Evolutionary conservation across 495 filamentous ascomycete genomes (phyloP).

Genomic region (Hyphodiscus hymeniophilus): DNA sequence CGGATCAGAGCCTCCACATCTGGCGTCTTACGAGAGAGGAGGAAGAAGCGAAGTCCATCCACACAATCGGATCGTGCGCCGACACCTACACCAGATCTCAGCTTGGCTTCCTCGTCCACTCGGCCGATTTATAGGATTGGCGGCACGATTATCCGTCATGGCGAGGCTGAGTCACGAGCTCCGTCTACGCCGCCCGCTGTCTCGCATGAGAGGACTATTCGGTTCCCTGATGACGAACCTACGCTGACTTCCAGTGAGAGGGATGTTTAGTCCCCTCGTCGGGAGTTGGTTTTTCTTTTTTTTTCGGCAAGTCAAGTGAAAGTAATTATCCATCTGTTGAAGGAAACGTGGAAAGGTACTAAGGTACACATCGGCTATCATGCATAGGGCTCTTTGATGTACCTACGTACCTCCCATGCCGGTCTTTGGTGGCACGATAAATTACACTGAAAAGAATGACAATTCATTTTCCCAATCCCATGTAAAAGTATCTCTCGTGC

Average conservation of each 20-base stretch:
- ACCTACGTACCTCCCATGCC: no score
- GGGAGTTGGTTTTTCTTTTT: no score
- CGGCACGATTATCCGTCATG: slow-evolving; percentile 32
- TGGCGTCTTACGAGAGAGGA: slow-evolving; percentile 14
- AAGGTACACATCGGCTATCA: no score
- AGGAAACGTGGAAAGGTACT: no score
- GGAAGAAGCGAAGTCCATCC: not conserved
- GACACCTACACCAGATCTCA: slow-evolving; percentile 3
- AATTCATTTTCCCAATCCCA: no score
- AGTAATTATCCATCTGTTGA: no score
- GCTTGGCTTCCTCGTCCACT: slow-evolving; percentile 17
- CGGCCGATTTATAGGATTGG: slow-evolving; percentile 44
- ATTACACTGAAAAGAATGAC: no score
- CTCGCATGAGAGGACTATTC: slow-evolving; percentile 28
- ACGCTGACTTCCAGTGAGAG: not conserved
- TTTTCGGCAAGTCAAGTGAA: no score
- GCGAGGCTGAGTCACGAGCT: not conserved
- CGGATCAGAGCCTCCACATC: not conserved
- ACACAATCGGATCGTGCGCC: not conserved
- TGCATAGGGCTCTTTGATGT: no score
- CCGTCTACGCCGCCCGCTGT: slow-evolving; percentile 10
- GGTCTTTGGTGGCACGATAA: no score
- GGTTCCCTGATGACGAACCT: slow-evolving; percentile 34
- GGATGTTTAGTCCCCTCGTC: no score
- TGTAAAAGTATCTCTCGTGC: no score